Percentiles rank a stretch among this genome's conserved stretches.
phyloP scores from a whole-genome alignment of 78 protist genomes.

The Speleostelium caveatum region DNA sequence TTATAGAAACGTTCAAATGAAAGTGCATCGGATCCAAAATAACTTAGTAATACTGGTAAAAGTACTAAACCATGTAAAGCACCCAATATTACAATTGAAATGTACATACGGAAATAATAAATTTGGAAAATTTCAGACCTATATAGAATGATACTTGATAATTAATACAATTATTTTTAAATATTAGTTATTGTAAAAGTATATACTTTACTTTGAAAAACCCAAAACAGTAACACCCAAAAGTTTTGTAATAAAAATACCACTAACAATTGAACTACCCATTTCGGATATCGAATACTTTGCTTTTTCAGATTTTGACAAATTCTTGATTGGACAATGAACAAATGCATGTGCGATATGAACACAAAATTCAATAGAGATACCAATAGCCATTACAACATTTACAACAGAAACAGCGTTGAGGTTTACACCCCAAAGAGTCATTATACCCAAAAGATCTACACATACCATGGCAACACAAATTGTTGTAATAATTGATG shows the following conservation, averaged over 20 bases:
- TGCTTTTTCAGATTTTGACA: constrained; percentile 34
- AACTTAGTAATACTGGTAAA: constrained; percentile 74
- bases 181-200: background rate
- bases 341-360: constrained; percentile 82
- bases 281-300: constrained; percentile 80
- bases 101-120: constrained; percentile 87
- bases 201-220: too few species aligned
- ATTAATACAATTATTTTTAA: too few species aligned
- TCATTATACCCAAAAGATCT: constrained; percentile 81
- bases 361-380: constrained; percentile 88
- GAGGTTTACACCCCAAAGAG: constrained; percentile 75
- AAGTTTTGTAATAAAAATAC: constrained; percentile 85
- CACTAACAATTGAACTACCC: constrained; percentile 81
- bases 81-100: constrained; percentile 81
- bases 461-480: constrained; percentile 74
- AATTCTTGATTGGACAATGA: constrained; percentile 41
- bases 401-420: constrained; percentile 89
- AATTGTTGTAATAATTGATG: constrained; percentile 50
- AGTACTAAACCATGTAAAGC: constrained; percentile 81
- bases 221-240: constrained; percentile 85
- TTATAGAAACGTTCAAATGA: background rate
- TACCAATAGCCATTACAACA: constrained; percentile 87
- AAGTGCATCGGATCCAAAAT: constrained; percentile 54
- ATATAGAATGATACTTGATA: too few species aligned
- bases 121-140: constrained; percentile 55